phyloP scores from a whole-genome alignment of 495 filamentous ascomycete species.

The Tuber magnatum region DNA sequence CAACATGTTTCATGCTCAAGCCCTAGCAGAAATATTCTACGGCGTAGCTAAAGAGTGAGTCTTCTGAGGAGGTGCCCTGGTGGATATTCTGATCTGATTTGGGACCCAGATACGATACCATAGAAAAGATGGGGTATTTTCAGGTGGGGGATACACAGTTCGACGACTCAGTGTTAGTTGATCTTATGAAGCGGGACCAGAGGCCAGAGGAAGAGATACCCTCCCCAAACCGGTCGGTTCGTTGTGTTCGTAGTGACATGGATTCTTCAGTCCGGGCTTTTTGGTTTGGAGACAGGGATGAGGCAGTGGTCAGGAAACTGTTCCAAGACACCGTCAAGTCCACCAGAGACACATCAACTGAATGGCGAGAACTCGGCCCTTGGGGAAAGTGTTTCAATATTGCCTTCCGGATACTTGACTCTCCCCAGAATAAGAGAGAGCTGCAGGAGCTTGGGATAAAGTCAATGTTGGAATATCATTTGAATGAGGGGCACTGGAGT shows the following conservation, averaged over 20 bases:
- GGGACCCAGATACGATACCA: background rate
- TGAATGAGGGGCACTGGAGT: conserved; percentile 1
- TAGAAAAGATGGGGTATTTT: background rate
- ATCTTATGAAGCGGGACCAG: conserved; percentile 1
- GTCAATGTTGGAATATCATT: background rate
- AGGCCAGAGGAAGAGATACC: background rate
- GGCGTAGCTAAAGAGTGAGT: background rate
- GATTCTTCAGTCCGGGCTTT: background rate
- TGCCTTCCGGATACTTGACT: conserved; percentile 1
- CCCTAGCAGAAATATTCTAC: background rate
- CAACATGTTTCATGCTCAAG: conserved; percentile 3
- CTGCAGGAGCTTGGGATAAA: background rate
- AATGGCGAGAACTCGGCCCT: background rate
- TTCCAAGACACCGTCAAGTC: conserved; percentile 3
- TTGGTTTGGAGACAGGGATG: background rate
- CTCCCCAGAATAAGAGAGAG: background rate
- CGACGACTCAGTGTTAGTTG: background rate
- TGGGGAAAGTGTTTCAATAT: conserved; percentile 3
- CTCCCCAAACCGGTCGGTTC: background rate
- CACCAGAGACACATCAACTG: background rate
- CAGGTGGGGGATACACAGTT: conserved; percentile 2
- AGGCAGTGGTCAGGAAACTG: background rate
- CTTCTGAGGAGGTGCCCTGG: background rate
- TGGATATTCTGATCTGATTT: background rate
- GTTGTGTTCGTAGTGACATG: background rate